Conservation (phyloP, 2,329 filamentous ascomycete species). For the Exutisphaerella laricina region DNA sequence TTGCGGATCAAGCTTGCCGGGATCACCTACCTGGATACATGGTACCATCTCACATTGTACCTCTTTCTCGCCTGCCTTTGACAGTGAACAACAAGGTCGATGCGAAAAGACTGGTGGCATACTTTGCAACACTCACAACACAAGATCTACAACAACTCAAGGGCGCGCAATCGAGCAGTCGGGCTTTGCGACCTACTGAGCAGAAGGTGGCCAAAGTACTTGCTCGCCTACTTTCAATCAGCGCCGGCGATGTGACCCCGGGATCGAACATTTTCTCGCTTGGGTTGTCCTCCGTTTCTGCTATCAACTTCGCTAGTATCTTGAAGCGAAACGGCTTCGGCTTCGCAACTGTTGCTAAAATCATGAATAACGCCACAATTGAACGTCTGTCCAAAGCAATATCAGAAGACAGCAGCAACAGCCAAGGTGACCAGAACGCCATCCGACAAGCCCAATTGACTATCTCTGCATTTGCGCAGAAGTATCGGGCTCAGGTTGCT, state of each 20-base stretch:
- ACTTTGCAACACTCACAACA: constrained; percentile 59
- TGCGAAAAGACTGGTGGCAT: constrained; percentile 57
- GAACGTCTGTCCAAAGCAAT: constrained; percentile 37
- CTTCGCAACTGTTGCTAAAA: constrained; percentile 56
- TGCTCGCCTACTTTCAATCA: constrained; percentile 47
- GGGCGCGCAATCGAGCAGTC: constrained; percentile 21
- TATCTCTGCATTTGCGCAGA: constrained; percentile 60
- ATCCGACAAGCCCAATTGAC: constrained; percentile 46
- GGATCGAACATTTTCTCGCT: constrained; percentile 73
- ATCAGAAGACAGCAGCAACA: constrained; percentile 11
- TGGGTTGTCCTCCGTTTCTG: constrained; percentile 82
- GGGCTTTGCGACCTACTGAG: constrained; percentile 37
- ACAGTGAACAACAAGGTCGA: constrained; percentile 90
- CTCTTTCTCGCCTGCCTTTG: constrained; percentile 65
- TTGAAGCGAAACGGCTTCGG: constrained; percentile 60
- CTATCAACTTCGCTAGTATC: constrained; percentile 60
- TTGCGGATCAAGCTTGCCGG: constrained; percentile 53
- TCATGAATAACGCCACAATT: constrained; percentile 56
- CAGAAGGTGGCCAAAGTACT: constrained; percentile 51
- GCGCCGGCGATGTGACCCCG: constrained; percentile 42
- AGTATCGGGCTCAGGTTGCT: constrained; percentile 51
- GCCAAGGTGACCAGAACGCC: constrained; percentile 26
- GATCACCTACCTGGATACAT: constrained; percentile 74
- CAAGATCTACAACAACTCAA: constrained; percentile 57
- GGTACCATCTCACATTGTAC: constrained; percentile 80